Base-by-base conservation (phyloP, 192 early-diverging fungal genomes). In the Linnemannia hyalina region DNA sequence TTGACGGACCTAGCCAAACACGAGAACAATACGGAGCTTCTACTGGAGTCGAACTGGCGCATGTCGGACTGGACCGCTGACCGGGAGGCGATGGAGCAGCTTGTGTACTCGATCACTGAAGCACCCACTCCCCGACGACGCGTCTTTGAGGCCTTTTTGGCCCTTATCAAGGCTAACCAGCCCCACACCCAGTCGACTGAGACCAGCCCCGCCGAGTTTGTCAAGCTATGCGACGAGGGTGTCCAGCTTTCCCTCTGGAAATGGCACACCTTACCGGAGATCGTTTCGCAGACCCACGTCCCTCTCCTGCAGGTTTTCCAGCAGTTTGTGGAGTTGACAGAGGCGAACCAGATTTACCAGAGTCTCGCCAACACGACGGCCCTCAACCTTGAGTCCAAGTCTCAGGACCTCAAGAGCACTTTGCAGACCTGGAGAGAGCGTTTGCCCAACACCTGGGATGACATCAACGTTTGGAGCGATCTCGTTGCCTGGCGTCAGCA, bases 401-500 rank as follows among this genome's bases (percentile, higher is more conserved):
- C 96, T 22, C 92, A 93, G 72, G 98, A 99, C 68, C 88, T 99
- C 38, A 99, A 99, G 82, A 94, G 94, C 44, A 93, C 95, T 29
- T 88, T 99, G 29, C 92, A 95, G 73, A 99, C 97, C 6, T 99
- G 99, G 99, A 90, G 98, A 78, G 99, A 99, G 79, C 93, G 99
- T 20, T 89, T 99, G 57, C 99, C 99, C 18, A 99, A 98, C 84
- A 91, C 92, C 52, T 98, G 97, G 96, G 98, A 99, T 81, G 97
- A 98, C 80, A 99, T 99, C 86, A 96, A 96, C 74, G 91, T 99
- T 11, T 99, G 99, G 99, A 98, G 97, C 80, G 97, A 99, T 77
- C 82, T 99, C 68, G 97, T 99, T 8, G 96, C 97, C 15, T 99
- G 98, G 98, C 92, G 99, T 41, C 97, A 98, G 88, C 98, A 99